Conservation (phyloP, 2,329 filamentous ascomycete species). For the Trichoderma arundinaceum region DNA sequence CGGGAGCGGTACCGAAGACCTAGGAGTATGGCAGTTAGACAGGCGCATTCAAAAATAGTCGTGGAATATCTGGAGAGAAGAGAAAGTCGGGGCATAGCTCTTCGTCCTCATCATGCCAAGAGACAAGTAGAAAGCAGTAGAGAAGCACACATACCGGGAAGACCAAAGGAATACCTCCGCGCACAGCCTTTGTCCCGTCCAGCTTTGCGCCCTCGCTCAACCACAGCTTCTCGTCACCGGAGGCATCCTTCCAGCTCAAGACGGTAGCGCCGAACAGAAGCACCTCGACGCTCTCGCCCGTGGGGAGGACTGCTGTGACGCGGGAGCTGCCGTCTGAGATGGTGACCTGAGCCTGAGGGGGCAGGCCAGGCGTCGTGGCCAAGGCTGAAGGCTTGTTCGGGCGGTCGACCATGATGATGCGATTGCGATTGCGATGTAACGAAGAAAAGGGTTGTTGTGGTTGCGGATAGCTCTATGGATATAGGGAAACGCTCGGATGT, state of each 20-base stretch:
- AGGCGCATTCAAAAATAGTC: neutral
- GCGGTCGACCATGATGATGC: constrained; percentile 72
- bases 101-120: no score
- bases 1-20: constrained; percentile 84
- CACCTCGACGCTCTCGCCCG: constrained; percentile 84
- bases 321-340: constrained; percentile 73
- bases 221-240: constrained; percentile 83
- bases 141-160: constrained; percentile 74
- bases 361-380: constrained; percentile 72
- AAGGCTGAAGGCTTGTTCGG: constrained; percentile 82
- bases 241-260: constrained; percentile 86
- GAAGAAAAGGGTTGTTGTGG: no score
- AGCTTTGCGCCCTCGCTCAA: constrained; percentile 79
- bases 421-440: neutral
- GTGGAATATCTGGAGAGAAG: neutral
- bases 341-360: constrained; percentile 77
- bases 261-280: constrained; percentile 93
- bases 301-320: constrained; percentile 80
- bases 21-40: constrained; percentile 42
- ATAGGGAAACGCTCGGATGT: neutral
- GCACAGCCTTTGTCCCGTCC: constrained; percentile 86
- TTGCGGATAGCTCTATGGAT: no score
- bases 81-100: neutral
- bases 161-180: constrained; percentile 89
- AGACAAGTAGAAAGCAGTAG: neutral